phyloP scores from a whole-genome alignment of 352 stramenopile species.

The Phytophthora europaea region DNA sequence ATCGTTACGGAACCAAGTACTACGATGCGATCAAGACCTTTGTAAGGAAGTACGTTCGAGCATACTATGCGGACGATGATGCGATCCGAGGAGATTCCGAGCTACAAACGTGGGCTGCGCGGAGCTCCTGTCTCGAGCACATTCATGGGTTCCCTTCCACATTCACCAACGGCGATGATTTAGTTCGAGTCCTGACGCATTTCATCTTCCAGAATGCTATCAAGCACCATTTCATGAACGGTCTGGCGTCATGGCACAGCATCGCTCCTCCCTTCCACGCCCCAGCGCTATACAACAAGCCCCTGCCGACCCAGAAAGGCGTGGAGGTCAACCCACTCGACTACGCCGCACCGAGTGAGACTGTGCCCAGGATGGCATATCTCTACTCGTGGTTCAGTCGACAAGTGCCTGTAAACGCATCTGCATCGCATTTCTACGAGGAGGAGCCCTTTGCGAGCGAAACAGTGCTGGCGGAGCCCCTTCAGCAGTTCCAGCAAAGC shows the following conservation, averaged over 20 bases:
- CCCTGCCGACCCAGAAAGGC: constrained; percentile 39
- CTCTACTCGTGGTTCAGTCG: constrained; percentile 41
- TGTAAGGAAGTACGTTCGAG: constrained; percentile 44
- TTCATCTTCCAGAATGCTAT: constrained; percentile 52
- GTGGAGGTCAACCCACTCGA: constrained; percentile 43
- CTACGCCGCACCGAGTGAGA: constrained; percentile 52
- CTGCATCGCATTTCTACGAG: constrained; percentile 29
- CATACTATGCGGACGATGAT: constrained; percentile 44
- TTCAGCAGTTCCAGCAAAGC: constrained; percentile 36
- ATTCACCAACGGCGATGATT: constrained; percentile 22
- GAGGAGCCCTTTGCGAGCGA: constrained; percentile 38
- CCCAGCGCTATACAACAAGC: constrained; percentile 44
- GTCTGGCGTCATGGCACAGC: constrained; percentile 48
- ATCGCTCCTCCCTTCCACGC: constrained; percentile 38
- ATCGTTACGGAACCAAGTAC: constrained; percentile 37
- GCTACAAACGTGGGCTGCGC: constrained; percentile 53
- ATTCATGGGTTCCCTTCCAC: constrained; percentile 44
- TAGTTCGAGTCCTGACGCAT: constrained; percentile 44
- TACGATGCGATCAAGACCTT: constrained; percentile 49
- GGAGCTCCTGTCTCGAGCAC: constrained; percentile 33
- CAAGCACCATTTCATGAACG: constrained; percentile 64
- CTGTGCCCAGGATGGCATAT: constrained; percentile 33
- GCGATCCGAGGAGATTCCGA: constrained; percentile 42
- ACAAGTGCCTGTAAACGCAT: constrained; percentile 31
- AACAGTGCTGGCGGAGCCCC: constrained; percentile 21